Percentiles rank a stretch among this genome's conserved stretches.
Evolutionary conservation across 208 protist genomes (phyloP).

Genomic region (Trypanosoma platydactyli): DNA sequence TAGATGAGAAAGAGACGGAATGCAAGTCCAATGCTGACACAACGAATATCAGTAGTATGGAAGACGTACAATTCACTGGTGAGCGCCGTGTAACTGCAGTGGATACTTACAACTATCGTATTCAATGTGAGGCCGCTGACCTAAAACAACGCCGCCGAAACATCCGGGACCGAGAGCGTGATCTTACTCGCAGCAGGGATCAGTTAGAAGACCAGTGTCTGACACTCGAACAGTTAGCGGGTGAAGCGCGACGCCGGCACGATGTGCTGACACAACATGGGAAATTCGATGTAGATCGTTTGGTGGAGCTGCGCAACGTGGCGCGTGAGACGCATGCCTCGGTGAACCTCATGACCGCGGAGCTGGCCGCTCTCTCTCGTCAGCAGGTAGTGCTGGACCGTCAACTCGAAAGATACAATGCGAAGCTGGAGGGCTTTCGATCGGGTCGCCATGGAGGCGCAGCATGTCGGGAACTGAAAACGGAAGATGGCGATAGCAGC

Average conservation of each 20-base stretch:
- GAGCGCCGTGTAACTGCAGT: constrained; percentile 39
- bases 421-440: constrained; percentile 34
- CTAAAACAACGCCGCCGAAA: constrained; percentile 39
- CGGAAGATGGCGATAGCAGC: not conserved
- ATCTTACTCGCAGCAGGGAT: constrained; percentile 42
- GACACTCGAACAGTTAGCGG: constrained; percentile 40
- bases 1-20: not conserved
- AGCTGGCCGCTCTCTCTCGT: constrained; percentile 48
- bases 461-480: not conserved
- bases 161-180: constrained; percentile 37
- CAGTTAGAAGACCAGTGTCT: constrained; percentile 63
- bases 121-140: constrained; percentile 34
- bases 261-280: constrained; percentile 38
- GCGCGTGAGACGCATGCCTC: constrained; percentile 44
- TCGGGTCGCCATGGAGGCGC: not conserved
- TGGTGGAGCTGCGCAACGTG: constrained; percentile 48
- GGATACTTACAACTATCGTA: constrained; percentile 50
- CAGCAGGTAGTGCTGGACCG: constrained; percentile 41
- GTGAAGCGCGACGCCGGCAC: constrained; percentile 37
- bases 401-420: constrained; percentile 59
- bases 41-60: constrained; percentile 11
- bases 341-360: constrained; percentile 39
- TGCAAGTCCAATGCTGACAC: constrained; percentile 21
- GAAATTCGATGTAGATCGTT: constrained; percentile 26
- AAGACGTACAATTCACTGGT: constrained; percentile 37